Evolutionary conservation across 164 flowering plant genomes (phyloP).

Genomic region (Vitis labrusca): DNA sequence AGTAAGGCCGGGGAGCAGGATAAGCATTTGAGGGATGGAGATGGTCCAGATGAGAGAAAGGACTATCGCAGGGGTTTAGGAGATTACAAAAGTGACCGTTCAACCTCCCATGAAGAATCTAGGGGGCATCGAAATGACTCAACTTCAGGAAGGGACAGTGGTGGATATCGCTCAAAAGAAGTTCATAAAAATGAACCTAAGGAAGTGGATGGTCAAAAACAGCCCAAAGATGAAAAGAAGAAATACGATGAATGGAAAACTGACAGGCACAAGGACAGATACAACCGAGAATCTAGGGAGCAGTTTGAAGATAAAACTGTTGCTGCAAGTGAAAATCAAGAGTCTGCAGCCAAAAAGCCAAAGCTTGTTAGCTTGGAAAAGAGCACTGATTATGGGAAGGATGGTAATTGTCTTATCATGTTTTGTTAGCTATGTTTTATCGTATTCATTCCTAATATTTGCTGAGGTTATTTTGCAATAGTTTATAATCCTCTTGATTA

Average conservation of each 20-base stretch:
- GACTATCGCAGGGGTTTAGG: slow-evolving; percentile 38
- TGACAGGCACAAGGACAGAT: slow-evolving; percentile 30
- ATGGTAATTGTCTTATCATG: slow-evolving; percentile 25
- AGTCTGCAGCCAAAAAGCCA: slow-evolving; percentile 45
- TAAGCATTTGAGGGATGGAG: slow-evolving; percentile 30
- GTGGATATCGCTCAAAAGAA: slow-evolving; percentile 34
- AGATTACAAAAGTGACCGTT: slow-evolving; percentile 40
- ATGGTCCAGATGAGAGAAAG: slow-evolving; percentile 43
- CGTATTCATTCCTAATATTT: background rate
- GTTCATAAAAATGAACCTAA: slow-evolving; percentile 29
- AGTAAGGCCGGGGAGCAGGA: slow-evolving; percentile 28
- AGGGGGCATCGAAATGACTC: slow-evolving; percentile 35
- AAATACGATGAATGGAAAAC: slow-evolving; percentile 37
- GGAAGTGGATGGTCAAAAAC: slow-evolving; percentile 37
- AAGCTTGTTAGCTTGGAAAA: slow-evolving; percentile 32
- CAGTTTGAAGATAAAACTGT: slow-evolving; percentile 27
- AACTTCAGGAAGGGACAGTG: slow-evolving; percentile 28
- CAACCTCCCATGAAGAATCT: slow-evolving; percentile 33
- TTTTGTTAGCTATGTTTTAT: background rate
- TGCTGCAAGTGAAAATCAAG: slow-evolving; percentile 29
- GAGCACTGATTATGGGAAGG: slow-evolving; percentile 26
- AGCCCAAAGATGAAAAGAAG: slow-evolving; percentile 36
- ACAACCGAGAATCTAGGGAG: slow-evolving; percentile 26
- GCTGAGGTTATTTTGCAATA: background rate
- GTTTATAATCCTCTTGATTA: slow-evolving; percentile 4